Evolutionary conservation across 805 yeast genomes (phyloP).

Genomic region (Teunomyces stri): DNA sequence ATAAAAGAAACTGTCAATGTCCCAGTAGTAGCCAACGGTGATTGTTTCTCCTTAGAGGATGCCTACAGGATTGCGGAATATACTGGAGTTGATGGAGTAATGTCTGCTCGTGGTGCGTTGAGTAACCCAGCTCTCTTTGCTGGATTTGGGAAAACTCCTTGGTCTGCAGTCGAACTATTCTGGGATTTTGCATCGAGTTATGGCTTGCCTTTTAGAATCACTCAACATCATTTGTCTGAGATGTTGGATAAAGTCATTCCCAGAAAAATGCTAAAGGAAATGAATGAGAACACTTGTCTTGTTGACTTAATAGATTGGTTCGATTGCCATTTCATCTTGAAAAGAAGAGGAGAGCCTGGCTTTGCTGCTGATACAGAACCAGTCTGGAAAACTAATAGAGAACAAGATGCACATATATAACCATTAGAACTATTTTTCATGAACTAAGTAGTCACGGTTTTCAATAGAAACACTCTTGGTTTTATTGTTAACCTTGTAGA

Average conservation of each 20-base stretch:
- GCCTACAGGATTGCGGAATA: slow-evolving; percentile 55
- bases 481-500: slow-evolving; percentile 89
- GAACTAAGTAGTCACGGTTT: slow-evolving; percentile 51
- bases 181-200: slow-evolving; percentile 75
- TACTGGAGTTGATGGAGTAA: slow-evolving; percentile 87
- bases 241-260: slow-evolving; percentile 64
- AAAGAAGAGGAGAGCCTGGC: slow-evolving; percentile 63
- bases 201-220: slow-evolving; percentile 80
- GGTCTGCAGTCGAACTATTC: slow-evolving; percentile 85
- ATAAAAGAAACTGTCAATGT: slow-evolving; percentile 55
- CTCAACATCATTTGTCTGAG: slow-evolving; percentile 85
- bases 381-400: slow-evolving; percentile 11
- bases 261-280: slow-evolving; percentile 36
- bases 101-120: slow-evolving; percentile 91
- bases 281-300: slow-evolving; percentile 61
- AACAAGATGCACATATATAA: slow-evolving; percentile 1
- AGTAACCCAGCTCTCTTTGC: slow-evolving; percentile 86
- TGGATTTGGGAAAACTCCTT: slow-evolving; percentile 73
- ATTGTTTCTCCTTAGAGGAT: slow-evolving; percentile 70
- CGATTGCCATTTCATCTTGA: slow-evolving; percentile 65
- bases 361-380: slow-evolving; percentile 58
- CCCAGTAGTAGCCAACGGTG: slow-evolving; percentile 98
- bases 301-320: slow-evolving; percentile 79
- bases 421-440: slow-evolving; percentile 3
- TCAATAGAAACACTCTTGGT: slow-evolving; percentile 78